Conservation (phyloP, 352 stramenopile genomes). For the Pythium periplocum region DNA sequence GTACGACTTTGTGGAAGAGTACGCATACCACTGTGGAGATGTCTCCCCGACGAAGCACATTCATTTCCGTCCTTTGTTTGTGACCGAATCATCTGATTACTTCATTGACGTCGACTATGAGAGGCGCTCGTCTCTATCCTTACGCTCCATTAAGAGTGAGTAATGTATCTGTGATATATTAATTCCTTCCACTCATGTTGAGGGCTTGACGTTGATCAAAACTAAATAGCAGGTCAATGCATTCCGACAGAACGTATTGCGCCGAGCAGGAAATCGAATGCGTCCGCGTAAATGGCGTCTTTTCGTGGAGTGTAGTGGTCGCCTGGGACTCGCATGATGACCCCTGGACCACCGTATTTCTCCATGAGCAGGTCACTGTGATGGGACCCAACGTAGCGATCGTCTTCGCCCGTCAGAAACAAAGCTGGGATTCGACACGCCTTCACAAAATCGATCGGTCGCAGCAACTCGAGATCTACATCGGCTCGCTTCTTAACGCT, state of each 20-base stretch:
- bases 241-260: constrained; percentile 30
- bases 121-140: constrained; percentile 2
- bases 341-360: constrained; percentile 53
- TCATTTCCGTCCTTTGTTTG: constrained; percentile 56
- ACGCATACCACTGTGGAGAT: constrained; percentile 36
- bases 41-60: constrained; percentile 47
- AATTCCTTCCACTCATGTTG: too few species aligned
- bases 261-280: constrained; percentile 59
- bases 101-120: constrained; percentile 75
- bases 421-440: constrained; percentile 70
- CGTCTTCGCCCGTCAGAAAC: constrained; percentile 54
- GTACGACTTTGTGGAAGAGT: constrained; percentile 83
- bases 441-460: constrained; percentile 63
- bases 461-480: constrained; percentile 61
- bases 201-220: too few species aligned
- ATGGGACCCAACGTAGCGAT: constrained; percentile 59
- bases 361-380: constrained; percentile 62
- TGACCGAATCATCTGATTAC: constrained; percentile 43
- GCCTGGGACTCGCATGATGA: constrained; percentile 48
- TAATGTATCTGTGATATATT: too few species aligned
- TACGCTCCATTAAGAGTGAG: too few species aligned
- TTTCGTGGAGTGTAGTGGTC: constrained; percentile 59
- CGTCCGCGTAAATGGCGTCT: constrained; percentile 36
- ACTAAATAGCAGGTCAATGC: constrained; percentile 6
- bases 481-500: constrained; percentile 74